These are phyloP conservation scores for Rhodamnia rubescens DNA, from an alignment of 345 rosid genomes.

Conservation along the genomic window DNA sequence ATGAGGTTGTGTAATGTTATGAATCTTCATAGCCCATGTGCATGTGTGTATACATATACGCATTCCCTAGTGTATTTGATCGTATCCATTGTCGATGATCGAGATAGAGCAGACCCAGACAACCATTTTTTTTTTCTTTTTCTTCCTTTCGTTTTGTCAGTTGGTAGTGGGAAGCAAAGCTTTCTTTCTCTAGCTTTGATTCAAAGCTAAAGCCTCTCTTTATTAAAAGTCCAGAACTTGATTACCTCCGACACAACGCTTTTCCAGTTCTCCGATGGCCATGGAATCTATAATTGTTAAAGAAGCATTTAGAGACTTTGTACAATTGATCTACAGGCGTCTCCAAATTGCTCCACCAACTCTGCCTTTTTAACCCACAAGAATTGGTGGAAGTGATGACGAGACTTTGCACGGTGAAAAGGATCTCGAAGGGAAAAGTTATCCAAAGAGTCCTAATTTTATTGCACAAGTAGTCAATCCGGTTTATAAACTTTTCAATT, in stretches of 20 bases:
- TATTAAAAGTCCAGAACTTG: not conserved
- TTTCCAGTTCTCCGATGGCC: not conserved
- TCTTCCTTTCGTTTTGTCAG: not conserved
- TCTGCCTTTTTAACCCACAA: not conserved
- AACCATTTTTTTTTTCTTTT: not conserved
- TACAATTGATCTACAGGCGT: not conserved
- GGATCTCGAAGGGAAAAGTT: not conserved
- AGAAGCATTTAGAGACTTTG: no score
- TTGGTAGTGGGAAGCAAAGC: not conserved
- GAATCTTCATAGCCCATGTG: not conserved
- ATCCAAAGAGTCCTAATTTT: no score
- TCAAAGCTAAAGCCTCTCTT: not conserved
- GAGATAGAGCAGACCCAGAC: not conserved
- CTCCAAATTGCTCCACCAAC: not conserved
- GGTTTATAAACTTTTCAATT: no score
- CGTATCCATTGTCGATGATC: not conserved
- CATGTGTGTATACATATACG: not conserved
- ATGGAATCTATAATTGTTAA: not conserved
- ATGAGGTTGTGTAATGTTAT: not conserved
- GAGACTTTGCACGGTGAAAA: not conserved
- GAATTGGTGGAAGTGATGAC: not conserved
- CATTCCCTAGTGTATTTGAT: not conserved
- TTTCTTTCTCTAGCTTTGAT: not conserved
- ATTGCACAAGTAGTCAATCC: no score
- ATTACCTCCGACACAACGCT: conserved; percentile 1